Conservation (phyloP, 2,329 filamentous ascomycete species). For the Penicillium sp. region DNA sequence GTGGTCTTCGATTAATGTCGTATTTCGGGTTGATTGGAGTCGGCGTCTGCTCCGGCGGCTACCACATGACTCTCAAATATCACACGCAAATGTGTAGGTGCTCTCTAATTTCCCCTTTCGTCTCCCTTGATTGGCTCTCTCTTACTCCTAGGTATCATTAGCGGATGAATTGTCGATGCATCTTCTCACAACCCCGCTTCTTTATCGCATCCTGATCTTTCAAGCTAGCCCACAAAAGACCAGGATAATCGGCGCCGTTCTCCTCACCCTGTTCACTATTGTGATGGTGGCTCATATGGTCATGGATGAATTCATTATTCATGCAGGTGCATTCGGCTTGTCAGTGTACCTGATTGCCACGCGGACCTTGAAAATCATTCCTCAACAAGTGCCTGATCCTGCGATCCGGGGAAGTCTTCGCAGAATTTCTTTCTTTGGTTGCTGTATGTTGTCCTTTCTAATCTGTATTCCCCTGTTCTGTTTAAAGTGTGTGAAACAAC, state of each 20-base stretch:
- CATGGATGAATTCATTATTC: slow-evolving; percentile 45
- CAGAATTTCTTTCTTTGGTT: slow-evolving; percentile 22
- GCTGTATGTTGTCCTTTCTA: slow-evolving; percentile 17
- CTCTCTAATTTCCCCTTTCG: not conserved
- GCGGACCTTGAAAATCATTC: slow-evolving; percentile 31
- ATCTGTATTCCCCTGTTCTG: not conserved
- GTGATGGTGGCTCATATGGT: slow-evolving; percentile 46
- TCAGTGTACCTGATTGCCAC: slow-evolving; percentile 37
- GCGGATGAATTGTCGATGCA: slow-evolving; percentile 47
- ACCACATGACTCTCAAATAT: slow-evolving; percentile 34
- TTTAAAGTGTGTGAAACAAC: not conserved
- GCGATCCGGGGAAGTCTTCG: slow-evolving; percentile 19
- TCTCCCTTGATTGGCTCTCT: not conserved
- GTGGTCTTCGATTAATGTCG: slow-evolving; percentile 30
- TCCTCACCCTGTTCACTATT: slow-evolving; percentile 22
- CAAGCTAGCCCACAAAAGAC: slow-evolving; percentile 25
- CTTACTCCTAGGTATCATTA: slow-evolving; percentile 3
- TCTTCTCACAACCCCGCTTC: slow-evolving; percentile 42
- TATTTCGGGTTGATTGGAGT: slow-evolving; percentile 42
- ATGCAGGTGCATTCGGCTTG: slow-evolving; percentile 38
- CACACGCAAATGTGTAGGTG: slow-evolving; percentile 34
- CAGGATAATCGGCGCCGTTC: slow-evolving; percentile 19
- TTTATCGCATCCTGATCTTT: slow-evolving; percentile 43
- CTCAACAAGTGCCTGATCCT: slow-evolving; percentile 31
- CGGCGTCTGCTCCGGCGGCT: slow-evolving; percentile 28